Conservation (phyloP, 1,284 basidiomycete genomes). For the Phenoliferia sp. region DNA sequence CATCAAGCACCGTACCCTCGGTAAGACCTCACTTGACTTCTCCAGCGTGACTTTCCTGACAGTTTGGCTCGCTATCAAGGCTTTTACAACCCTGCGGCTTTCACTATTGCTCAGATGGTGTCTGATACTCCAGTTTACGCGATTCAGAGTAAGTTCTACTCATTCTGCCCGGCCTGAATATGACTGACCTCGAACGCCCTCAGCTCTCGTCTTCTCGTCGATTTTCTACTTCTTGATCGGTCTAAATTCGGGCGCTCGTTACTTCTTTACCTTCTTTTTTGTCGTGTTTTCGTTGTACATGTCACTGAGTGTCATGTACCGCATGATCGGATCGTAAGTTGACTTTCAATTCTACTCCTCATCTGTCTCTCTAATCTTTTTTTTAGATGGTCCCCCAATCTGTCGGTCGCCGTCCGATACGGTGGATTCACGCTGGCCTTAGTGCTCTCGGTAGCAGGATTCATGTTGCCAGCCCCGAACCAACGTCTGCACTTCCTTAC, state of each 20-base stretch:
- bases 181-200: too few species aligned
- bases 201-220: conserved; percentile 24
- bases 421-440: conserved; percentile 12
- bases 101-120: conserved; percentile 34
- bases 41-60: background rate
- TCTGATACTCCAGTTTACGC: conserved; percentile 46
- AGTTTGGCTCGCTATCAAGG: background rate
- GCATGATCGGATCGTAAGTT: conserved; percentile 5
- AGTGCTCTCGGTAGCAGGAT: conserved; percentile 11
- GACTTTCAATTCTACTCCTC: background rate
- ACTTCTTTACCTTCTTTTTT: conserved; percentile 39
- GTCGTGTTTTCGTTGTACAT: conserved; percentile 1
- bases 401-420: conserved; percentile 14
- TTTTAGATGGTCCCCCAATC: background rate
- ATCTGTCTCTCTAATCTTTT: background rate
- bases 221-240: conserved; percentile 36
- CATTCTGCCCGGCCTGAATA: too few species aligned
- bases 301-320: conserved; percentile 5
- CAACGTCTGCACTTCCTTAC: background rate
- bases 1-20: conserved; percentile 32
- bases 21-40: background rate
- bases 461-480: conserved; percentile 1
- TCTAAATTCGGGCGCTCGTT: conserved; percentile 22
- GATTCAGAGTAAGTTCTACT: too few species aligned
- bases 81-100: conserved; percentile 39